phyloP scores from a whole-genome alignment of 164 flowering plant genomes.

The Buxus sempervirens region DNA sequence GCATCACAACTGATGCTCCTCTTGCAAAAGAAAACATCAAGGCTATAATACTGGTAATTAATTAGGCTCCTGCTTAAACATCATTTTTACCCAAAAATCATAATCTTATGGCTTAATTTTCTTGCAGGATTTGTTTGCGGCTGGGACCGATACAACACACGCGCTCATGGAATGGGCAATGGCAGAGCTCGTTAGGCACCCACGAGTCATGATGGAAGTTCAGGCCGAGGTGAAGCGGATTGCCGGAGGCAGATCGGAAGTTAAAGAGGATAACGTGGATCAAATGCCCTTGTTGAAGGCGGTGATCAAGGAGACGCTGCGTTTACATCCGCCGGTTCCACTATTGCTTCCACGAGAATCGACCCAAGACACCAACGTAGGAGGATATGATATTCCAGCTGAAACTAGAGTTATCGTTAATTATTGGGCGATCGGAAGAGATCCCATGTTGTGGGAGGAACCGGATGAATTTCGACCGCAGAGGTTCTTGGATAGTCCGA shows the following conservation, averaged over 20 bases:
- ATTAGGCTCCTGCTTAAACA: neutral
- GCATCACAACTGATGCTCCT: slow-evolving; percentile 1
- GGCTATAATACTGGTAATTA: slow-evolving; percentile 32
- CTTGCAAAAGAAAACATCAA: slow-evolving; percentile 23
- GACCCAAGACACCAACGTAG: slow-evolving; percentile 12
- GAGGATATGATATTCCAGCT: slow-evolving; percentile 24
- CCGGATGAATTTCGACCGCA: slow-evolving; percentile 33
- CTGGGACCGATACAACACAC: slow-evolving; percentile 42
- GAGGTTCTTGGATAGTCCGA: slow-evolving; percentile 23
- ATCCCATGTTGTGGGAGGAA: slow-evolving; percentile 23
- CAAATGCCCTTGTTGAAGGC: slow-evolving; percentile 29
- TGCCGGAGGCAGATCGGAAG: neutral
- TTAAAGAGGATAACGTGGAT: slow-evolving; percentile 16
- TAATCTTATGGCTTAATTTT: no score
- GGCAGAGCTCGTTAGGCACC: slow-evolving; percentile 36
- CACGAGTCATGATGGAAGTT: slow-evolving; percentile 27
- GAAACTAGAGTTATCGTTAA: slow-evolving; percentile 21
- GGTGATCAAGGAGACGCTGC: slow-evolving; percentile 26
- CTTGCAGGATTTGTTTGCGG: slow-evolving; percentile 38
- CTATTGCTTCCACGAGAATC: slow-evolving; percentile 22
- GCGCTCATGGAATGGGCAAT: slow-evolving; percentile 43
- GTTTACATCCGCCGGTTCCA: slow-evolving; percentile 27
- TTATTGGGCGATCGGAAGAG: slow-evolving; percentile 30
- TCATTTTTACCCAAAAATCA: neutral
- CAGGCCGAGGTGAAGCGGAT: slow-evolving; percentile 30